Evolutionary conservation across 2,329 filamentous ascomycete species (phyloP).

Genomic region (Calycina marina): DNA sequence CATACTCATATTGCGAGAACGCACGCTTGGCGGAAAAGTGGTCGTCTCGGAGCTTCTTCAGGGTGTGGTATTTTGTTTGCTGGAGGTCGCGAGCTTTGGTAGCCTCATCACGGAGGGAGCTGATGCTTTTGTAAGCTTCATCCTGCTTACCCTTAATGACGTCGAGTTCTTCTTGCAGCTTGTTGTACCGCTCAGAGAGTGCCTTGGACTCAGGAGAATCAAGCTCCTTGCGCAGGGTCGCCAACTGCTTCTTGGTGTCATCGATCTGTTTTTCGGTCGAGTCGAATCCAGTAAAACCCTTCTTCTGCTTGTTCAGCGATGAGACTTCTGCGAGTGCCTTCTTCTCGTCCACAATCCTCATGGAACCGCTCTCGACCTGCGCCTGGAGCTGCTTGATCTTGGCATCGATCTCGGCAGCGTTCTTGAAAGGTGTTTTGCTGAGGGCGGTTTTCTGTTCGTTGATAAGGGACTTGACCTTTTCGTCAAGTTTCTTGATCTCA

Average conservation of each 20-base stretch:
- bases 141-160: conserved; percentile 85
- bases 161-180: conserved; percentile 79
- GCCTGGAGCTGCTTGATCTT: conserved; percentile 70
- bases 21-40: conserved; percentile 75
- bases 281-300: conserved; percentile 78
- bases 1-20: conserved; percentile 69
- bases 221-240: conserved; percentile 74
- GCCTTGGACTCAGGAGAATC: conserved; percentile 87
- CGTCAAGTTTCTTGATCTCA: conserved; percentile 83
- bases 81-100: conserved; percentile 73
- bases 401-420: conserved; percentile 69
- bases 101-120: conserved; percentile 70
- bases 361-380: conserved; percentile 74
- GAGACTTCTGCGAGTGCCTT: conserved; percentile 79
- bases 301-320: conserved; percentile 72
- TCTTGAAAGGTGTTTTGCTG: conserved; percentile 73
- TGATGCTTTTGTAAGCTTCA: conserved; percentile 76
- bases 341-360: conserved; percentile 96
- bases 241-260: conserved; percentile 72
- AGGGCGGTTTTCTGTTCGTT: conserved; percentile 77
- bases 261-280: conserved; percentile 80
- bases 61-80: conserved; percentile 68
- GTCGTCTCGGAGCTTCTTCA: conserved; percentile 79
- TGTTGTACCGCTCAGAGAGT: conserved; percentile 71
- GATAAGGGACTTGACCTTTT: conserved; percentile 73